A percentile compares a stretch with the other conserved stretches of the same genome.
Evolutionary conservation across 1,284 basidiomycete genomes (phyloP).

Genomic region (Marasmius oreades): DNA sequence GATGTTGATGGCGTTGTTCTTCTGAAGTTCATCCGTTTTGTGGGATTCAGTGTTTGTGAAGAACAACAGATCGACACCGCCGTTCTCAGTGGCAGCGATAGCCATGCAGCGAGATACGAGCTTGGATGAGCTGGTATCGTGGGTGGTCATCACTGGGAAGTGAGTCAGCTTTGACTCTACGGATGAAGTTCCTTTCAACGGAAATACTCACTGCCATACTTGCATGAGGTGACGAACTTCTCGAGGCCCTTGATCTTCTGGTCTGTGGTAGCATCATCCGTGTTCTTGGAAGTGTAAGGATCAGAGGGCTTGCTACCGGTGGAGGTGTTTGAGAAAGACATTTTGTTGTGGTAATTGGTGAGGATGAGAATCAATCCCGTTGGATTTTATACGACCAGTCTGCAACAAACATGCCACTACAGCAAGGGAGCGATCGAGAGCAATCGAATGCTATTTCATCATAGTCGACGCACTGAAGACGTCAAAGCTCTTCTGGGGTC

Average conservation of each 20-base stretch:
- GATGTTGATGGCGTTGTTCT: slow-evolving; percentile 78
- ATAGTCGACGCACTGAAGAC: not conserved
- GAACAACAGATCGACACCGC: not conserved
- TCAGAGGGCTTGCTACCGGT: not conserved
- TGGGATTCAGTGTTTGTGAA: slow-evolving; percentile 33
- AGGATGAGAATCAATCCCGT: not conserved
- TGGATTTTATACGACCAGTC: too few species aligned
- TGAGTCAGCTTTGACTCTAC: not conserved
- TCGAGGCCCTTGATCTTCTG: not conserved
- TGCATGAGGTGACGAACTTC: not conserved
- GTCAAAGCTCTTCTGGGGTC: not conserved
- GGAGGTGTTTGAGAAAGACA: not conserved
- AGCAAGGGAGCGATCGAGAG: not conserved
- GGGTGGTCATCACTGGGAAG: not conserved
- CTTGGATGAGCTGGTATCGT: not conserved
- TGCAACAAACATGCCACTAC: too few species aligned
- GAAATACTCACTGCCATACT: not conserved
- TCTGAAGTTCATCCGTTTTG: slow-evolving; percentile 76
- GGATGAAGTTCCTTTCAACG: not conserved
- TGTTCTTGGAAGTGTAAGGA: not conserved
- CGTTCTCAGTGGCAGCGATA: not conserved
- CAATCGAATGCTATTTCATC: not conserved
- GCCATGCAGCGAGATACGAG: not conserved
- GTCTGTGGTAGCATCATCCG: not conserved
- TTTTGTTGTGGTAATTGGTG: not conserved